Percentiles rank a stretch among this genome's conserved stretches.
Evolutionary conservation across 495 filamentous ascomycete species (phyloP).

Genomic region (Neurospora sp.): DNA sequence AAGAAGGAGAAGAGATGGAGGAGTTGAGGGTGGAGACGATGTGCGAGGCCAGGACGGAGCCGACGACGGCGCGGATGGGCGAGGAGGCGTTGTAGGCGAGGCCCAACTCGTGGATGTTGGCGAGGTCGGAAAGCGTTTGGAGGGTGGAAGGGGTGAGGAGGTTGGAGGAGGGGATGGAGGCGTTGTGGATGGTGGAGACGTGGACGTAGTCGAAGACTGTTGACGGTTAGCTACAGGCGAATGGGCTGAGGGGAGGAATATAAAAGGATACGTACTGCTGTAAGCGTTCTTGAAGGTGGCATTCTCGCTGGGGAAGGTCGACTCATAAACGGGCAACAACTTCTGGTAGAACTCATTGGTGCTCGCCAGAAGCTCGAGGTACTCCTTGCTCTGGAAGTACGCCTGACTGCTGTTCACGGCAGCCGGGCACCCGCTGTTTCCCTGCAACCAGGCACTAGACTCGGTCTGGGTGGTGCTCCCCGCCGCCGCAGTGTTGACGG

Average conservation of each 20-base stretch:
- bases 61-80: constrained; percentile 40
- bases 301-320: constrained; percentile 40
- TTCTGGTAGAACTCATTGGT: constrained; percentile 57
- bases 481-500: constrained; percentile 40
- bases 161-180: constrained; percentile 39
- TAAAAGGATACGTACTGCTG: constrained; percentile 29
- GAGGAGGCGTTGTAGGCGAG: constrained; percentile 45
- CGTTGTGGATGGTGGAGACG: constrained; percentile 63
- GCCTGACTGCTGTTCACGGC: constrained; percentile 58
- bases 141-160: constrained; percentile 43
- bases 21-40: constrained; percentile 54
- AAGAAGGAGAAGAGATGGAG: constrained; percentile 38
- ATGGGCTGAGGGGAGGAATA: background rate
- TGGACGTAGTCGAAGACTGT: constrained; percentile 65
- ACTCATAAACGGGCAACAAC: constrained; percentile 51
- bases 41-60: constrained; percentile 53
- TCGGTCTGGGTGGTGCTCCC: constrained; percentile 44
- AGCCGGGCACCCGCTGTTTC: constrained; percentile 48
- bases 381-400: constrained; percentile 56
- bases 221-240: constrained; percentile 20
- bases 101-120: constrained; percentile 57
- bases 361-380: constrained; percentile 35
- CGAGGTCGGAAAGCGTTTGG: constrained; percentile 49
- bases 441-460: constrained; percentile 49
- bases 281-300: constrained; percentile 66